Base-by-base conservation (phyloP, 2,329 filamentous ascomycete species). In the Pyricularia sp. region DNA sequence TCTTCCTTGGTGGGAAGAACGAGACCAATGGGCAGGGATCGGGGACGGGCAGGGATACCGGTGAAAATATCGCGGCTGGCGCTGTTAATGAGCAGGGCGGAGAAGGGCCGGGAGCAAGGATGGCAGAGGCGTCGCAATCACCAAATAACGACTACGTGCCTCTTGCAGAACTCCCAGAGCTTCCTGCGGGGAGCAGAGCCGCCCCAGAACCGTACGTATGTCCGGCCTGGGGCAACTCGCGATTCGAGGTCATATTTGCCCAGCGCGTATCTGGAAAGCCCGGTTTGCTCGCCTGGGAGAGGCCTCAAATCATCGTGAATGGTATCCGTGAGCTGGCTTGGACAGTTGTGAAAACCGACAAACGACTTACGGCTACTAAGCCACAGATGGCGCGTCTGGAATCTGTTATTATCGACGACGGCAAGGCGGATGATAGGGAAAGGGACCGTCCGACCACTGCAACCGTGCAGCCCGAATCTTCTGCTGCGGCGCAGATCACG, bases 221-320 rank as follows among this genome's bases (percentile, higher is more conserved):
- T 65, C 82, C 84, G 0, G 77, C 76, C n/a, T 86, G 84, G 84
- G 84, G 79, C 0, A 80, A 77, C 10, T 70, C 77, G 17, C 76
- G 75, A 7, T 85, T 82, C 70, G 74, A 81, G 14, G 79, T 85
- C 1, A 71, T 84, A 0, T 76, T 80, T 69, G 75, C 78, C 23
- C 78, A 78, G 66, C 78, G 83, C 33, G 77, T 77, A 0, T 14
- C 73, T 5, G 83, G 82, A 2, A 76, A 75, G 4, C 76, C 81
- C 0, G 82, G 83, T 0, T 75, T 86, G 42, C 72, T 86, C 42
- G 79, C 81, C 12, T 84, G 82, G 80, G 83, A 85, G 69, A 75
- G 79, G 20, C 83, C 83, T 1, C 80, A 83, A 36, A 72, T 83
- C 55, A 81, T 86, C 69, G 72, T 76, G 0, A 72, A 77, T 2